These are phyloP conservation scores for Chloris gayana DNA, from an alignment of 176 grass and related monocot genomes.

Conservation along the genomic window DNA sequence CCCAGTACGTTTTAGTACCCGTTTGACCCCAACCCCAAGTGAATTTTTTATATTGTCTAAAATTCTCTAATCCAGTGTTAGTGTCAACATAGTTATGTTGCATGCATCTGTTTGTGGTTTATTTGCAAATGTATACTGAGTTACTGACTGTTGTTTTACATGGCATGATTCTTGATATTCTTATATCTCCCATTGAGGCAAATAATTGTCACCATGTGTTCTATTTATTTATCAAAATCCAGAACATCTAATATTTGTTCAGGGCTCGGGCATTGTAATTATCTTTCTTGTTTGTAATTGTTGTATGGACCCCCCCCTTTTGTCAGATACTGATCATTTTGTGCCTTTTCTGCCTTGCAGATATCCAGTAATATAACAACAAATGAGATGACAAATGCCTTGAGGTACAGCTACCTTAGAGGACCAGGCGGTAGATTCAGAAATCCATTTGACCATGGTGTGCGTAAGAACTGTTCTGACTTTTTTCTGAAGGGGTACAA, in stretches of 20 bases:
- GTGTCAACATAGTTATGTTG: neutral
- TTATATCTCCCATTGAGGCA: neutral
- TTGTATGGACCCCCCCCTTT: neutral
- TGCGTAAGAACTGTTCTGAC: slow-evolving; percentile 83
- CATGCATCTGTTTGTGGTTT: neutral
- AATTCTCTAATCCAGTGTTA: slow-evolving; percentile 20
- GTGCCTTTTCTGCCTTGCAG: slow-evolving; percentile 42
- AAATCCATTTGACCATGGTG: slow-evolving; percentile 90
- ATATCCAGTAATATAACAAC: slow-evolving; percentile 95
- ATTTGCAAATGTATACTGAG: neutral
- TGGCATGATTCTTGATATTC: slow-evolving; percentile 4
- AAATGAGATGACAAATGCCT: slow-evolving; percentile 91
- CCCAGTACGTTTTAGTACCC: slow-evolving; percentile 1
- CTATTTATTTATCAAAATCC: slow-evolving; percentile 28
- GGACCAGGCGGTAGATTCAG: slow-evolving; percentile 77
- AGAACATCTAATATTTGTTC: neutral
- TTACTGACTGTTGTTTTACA: neutral
- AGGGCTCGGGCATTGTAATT: slow-evolving; percentile 5
- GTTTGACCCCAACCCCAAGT: neutral
- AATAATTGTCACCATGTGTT: neutral
- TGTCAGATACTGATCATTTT: neutral
- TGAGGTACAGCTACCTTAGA: slow-evolving; percentile 93
- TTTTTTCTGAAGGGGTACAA: slow-evolving; percentile 85
- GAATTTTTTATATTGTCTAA: slow-evolving; percentile 4
- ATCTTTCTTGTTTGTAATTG: slow-evolving; percentile 16